Evolutionary conservation across 371 early-diverging fungal genomes (phyloP), one percentile per base, ranked within the genome.

Genomic region (Apophysomyces trapeziformis): DNA sequence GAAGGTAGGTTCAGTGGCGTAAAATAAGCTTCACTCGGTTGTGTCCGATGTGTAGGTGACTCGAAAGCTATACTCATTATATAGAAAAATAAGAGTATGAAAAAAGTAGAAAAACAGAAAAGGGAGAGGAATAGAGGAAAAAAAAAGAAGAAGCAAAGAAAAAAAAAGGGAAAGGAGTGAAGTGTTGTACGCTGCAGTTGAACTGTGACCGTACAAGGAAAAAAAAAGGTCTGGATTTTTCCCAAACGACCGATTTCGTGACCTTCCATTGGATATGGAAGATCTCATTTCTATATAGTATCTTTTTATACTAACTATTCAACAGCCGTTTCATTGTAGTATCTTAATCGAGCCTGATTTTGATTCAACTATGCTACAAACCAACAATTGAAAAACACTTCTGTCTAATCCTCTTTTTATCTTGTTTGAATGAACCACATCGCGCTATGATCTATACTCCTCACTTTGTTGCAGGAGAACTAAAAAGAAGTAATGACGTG

Each of bases 51-150:
- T 21, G 77, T 75, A 16, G 81, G 81, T 41, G 81, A 80, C 54
- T 78, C 78, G 71, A 72, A 78, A 39, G 81, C 65, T 57, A 80
- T 63, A 60, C 81, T 80, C 81, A 80, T 76, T 6, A 39, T 68
- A 57, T 60, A 38, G 44, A 63, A 50, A 26, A 63, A 56, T 38
- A 58, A 37, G 37, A 18, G 57, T 61, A 66, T 4, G 2, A 32
- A 50, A 21, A 50, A 21, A 50, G 21, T 16, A 21, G 11, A 50
- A 21, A 46, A 54, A 37, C 37, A 43, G 32, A 60, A 56, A 57
- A 50, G 58, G 64, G n/a, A 11, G n/a, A 14, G 43, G 5, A 21
- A 39, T 43, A 32, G 35, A 57, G 36, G 32, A 43, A 38, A 60
- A 56, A 57, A 50, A 64, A 58, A 32, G 9, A 37, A 14, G 43